Conservation (phyloP, 805 yeast genomes). For the Cyberlindnera suaveolens region DNA sequence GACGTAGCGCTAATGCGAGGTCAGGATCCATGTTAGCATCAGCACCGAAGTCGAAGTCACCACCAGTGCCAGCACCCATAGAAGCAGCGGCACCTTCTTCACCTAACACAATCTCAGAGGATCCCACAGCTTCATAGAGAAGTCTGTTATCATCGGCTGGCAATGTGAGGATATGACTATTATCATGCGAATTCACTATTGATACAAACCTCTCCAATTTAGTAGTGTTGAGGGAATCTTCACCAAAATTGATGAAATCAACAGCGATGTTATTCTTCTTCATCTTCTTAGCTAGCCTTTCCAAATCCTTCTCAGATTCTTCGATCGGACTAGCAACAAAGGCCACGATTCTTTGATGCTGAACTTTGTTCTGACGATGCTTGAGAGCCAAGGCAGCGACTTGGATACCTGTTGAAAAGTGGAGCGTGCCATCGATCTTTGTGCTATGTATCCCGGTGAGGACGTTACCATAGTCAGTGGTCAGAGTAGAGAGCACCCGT, state of each 20-base stretch:
- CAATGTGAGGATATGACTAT: constrained; percentile 76
- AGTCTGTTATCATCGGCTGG: constrained; percentile 81
- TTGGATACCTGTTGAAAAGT: constrained; percentile 79
- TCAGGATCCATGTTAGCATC: constrained; percentile 97
- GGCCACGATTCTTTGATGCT: constrained; percentile 81
- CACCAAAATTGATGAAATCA: constrained; percentile 90
- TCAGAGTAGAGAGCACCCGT: constrained; percentile 80
- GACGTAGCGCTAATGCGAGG: constrained; percentile 88
- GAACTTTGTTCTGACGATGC: constrained; percentile 92
- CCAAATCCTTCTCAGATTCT: constrained; percentile 65
- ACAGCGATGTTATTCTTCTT: constrained; percentile 89
- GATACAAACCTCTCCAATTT: constrained; percentile 75
- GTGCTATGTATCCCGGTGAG: constrained; percentile 79
- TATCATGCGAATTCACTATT: constrained; percentile 64
- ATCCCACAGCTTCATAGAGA: constrained; percentile 72
- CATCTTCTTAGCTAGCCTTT: constrained; percentile 82
- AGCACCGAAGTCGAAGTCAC: constrained; percentile 58
- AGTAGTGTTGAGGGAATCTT: constrained; percentile 67
- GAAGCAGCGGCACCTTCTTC: constrained; percentile 43
- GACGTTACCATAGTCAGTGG: constrained; percentile 81
- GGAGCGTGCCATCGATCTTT: constrained; percentile 59
- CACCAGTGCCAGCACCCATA: constrained; percentile 40
- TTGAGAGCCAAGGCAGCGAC: constrained; percentile 91
- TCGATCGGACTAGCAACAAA: constrained; percentile 85
- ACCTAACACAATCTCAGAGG: constrained; percentile 66